Evolutionary conservation across 495 filamentous ascomycete species (phyloP), one percentile per base, ranked within the genome.

Genomic region (Penicillium antarcticum): DNA sequence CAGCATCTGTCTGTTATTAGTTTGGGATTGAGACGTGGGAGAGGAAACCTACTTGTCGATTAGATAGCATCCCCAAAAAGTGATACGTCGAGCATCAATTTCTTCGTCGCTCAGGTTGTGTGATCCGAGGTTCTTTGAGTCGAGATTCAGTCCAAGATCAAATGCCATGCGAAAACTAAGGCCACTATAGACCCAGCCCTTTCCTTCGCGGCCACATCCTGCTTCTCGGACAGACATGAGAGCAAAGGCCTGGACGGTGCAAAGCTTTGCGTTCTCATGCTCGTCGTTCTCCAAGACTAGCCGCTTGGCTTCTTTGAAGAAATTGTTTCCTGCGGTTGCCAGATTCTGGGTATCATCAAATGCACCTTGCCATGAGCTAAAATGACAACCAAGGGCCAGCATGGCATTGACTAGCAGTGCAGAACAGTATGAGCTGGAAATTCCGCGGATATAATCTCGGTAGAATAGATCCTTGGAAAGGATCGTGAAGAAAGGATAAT

Each of bases 131-230:
- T 79, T 82, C 2, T 81, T 79, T 2, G 86, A 80, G 67, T 97
- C 87, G n/a, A 97, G 79, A 60, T 97, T 96, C 48, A 98, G 73
- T 0, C 94, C 94, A 35, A 98, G 77, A 62, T 98, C 94, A 63
- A 87, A 88, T 0, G 91, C 92, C 94, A 98, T 97, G n/a, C 94
- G 85, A 61, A 98, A 98, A 62, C 89, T 92, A 86, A 98, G 96
- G 31, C 94, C 94, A 58, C 89, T 95, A 65, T 97, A 98, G 5
- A 96, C 89, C 94, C 94, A 98, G 10, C 94, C 94, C 64, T 91
- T 95, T 31, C 89, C 88, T 72, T 98, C 94, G 26, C 94, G 80
- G 1, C 91, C 94, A 68, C 94, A 98, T 4, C 94, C 94, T 4
- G 94, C 95, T 71, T 98, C 94, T 43, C 94, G 80, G 5, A 97